Conservation (phyloP, 108 stramenopile genomes). For the Nitzschia palea region DNA sequence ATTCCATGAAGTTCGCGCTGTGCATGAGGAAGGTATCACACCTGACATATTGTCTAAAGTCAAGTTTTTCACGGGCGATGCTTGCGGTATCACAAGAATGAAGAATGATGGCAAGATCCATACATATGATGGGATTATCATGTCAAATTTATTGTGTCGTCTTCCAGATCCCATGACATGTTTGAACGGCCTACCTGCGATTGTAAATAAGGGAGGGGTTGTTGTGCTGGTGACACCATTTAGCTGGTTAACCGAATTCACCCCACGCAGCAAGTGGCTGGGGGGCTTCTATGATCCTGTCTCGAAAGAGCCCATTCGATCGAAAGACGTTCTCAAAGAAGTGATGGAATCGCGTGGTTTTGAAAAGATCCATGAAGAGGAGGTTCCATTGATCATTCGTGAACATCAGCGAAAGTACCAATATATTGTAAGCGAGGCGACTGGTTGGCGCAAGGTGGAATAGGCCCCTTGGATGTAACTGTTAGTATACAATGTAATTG, state of each 20-base stretch:
- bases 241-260: slow-evolving; percentile 92
- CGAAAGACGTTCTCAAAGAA: slow-evolving; percentile 69
- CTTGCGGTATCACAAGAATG: slow-evolving; percentile 71
- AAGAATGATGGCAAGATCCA: slow-evolving; percentile 44
- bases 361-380: slow-evolving; percentile 79
- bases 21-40: slow-evolving; percentile 58
- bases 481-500: no score
- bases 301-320: slow-evolving; percentile 59
- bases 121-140: slow-evolving; percentile 90
- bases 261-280: slow-evolving; percentile 81
- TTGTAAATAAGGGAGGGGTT: slow-evolving; percentile 87
- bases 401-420: slow-evolving; percentile 95
- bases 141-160: slow-evolving; percentile 90
- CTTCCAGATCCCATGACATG: slow-evolving; percentile 88
- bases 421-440: slow-evolving; percentile 91
- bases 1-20: slow-evolving; percentile 57
- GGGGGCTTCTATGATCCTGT: slow-evolving; percentile 78
- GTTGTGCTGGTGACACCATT: slow-evolving; percentile 91
- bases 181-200: slow-evolving; percentile 63
- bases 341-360: slow-evolving; percentile 84
- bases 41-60: slow-evolving; percentile 54
- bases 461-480: not conserved
- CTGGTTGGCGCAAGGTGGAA: slow-evolving; percentile 75
- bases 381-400: slow-evolving; percentile 91
- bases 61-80: slow-evolving; percentile 87